A percentile compares a stretch with the other conserved stretches of the same genome.
Evolutionary conservation across 345 rosid genomes (phyloP).

Genomic region (Boechera retrofracta): DNA sequence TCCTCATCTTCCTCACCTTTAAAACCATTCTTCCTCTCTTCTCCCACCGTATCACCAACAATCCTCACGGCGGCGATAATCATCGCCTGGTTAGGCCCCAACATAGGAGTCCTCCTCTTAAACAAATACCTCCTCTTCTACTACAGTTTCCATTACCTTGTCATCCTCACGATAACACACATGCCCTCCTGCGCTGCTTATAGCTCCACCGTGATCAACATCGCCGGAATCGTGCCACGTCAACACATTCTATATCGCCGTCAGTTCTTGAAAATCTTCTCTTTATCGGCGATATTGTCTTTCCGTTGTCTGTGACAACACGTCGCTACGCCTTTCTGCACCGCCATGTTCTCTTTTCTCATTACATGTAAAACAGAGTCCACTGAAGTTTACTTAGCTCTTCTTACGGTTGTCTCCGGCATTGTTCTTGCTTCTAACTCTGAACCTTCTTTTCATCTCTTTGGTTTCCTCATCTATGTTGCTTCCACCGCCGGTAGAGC

Average conservation of each 20-base stretch:
- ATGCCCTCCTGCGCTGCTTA: constrained; percentile 86
- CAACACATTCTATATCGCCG: constrained; percentile 79
- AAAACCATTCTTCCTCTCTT: constrained; percentile 43
- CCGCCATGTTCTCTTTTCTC: constrained; percentile 89
- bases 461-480: constrained; percentile 89
- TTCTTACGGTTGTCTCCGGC: constrained; percentile 89
- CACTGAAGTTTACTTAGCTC: constrained; percentile 79
- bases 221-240: constrained; percentile 79
- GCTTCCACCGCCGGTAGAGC: constrained; percentile 98
- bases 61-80: constrained; percentile 73
- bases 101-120: constrained; percentile 90
- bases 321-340: constrained; percentile 88
- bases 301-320: constrained; percentile 96
- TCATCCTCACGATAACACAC: constrained; percentile 89
- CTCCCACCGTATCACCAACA: constrained; percentile 57
- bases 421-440: constrained; percentile 90
- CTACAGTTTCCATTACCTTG: constrained; percentile 89
- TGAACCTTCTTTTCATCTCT: constrained; percentile 88
- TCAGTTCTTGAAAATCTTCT: constrained; percentile 84
- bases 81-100: constrained; percentile 88
- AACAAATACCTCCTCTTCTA: constrained; percentile 94
- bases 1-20: constrained; percentile 46
- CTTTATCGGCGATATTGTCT: constrained; percentile 79
- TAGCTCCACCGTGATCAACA: constrained; percentile 72
- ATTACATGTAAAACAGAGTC: constrained; percentile 92